Base-by-base conservation (phyloP, 176 grass and related monocot species). In the Aegilops umbellulata region DNA sequence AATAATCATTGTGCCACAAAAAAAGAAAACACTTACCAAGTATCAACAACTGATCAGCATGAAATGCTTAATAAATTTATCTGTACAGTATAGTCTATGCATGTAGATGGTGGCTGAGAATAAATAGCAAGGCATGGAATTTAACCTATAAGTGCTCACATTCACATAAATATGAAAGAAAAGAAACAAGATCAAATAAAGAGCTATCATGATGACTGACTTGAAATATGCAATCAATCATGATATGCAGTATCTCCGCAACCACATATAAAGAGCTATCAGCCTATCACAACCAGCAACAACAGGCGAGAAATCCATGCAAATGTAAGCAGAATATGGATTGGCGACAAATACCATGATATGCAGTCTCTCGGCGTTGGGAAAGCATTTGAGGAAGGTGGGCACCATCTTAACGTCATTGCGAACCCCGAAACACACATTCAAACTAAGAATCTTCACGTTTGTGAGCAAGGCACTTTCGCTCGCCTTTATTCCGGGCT, bases 381-480 rank as follows among this genome's bases (percentile, higher is more conserved):
- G 69, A 30, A 86, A 86, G 47, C 75, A 86, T 86, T 10, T 31
- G 63, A 86, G 75, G 29, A 86, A 70, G 26, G 44, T 53, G 16
- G n/a, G 62, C 47, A 86, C 11, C 75, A 79, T 78, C 63, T 79
- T 38, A 32, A 65, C 75, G 7, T 78, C 62, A 58, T 38, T 41
- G 9, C 63, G 10, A 34, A 38, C 46, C 41, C 76, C 46, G 7
- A 86, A 78, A 29, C 11, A 3, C 84, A 86, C 63, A 3, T 20
- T 27, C 3, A 86, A 8, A 3, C 46, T 76, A 10, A 86, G 44
- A 15, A 70, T 41, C 65, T 60, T 79, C 5, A 80, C 34, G 26
- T 34, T 71, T 6, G 51, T 35, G 42, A 58, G 4, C 65, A 61
- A 29, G 17, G 14, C 26, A 5, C 23, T 44, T 66, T 47, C 7